Conservation (phyloP, 257 asterid species). For the Solanum ossicruentum region DNA sequence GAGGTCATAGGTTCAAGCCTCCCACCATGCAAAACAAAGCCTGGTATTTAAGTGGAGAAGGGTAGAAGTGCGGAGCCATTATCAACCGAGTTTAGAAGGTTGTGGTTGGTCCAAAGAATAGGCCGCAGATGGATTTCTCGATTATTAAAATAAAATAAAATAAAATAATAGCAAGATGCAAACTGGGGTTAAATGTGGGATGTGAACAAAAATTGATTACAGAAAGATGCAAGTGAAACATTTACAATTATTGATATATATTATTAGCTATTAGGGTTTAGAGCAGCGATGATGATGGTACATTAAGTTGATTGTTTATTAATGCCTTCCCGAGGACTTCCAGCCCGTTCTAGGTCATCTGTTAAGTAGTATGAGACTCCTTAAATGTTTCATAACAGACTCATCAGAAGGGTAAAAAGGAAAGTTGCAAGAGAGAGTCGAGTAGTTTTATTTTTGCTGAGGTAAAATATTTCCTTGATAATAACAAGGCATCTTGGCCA, state of each 20-base stretch:
- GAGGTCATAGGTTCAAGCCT: too few relatives aligned
- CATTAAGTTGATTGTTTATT: neutral
- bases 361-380: neutral
- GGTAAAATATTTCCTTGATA: neutral
- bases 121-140: too few relatives aligned
- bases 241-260: neutral
- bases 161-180: neutral
- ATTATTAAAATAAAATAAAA: neutral
- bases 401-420: neutral
- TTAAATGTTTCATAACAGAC: neutral
- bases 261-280: neutral
- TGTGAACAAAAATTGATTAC: neutral
- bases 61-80: too few relatives aligned
- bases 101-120: too few relatives aligned
- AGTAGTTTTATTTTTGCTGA: neutral
- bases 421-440: neutral
- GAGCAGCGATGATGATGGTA: neutral
- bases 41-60: too few relatives aligned
- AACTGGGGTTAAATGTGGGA: neutral
- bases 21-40: too few relatives aligned
- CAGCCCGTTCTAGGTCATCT: neutral
- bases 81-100: too few relatives aligned
- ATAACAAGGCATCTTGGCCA: neutral
- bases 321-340: neutral
- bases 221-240: neutral